Evolutionary conservation across 2,329 filamentous ascomycete species (phyloP).

Genomic region (Ophiostoma piceae): DNA sequence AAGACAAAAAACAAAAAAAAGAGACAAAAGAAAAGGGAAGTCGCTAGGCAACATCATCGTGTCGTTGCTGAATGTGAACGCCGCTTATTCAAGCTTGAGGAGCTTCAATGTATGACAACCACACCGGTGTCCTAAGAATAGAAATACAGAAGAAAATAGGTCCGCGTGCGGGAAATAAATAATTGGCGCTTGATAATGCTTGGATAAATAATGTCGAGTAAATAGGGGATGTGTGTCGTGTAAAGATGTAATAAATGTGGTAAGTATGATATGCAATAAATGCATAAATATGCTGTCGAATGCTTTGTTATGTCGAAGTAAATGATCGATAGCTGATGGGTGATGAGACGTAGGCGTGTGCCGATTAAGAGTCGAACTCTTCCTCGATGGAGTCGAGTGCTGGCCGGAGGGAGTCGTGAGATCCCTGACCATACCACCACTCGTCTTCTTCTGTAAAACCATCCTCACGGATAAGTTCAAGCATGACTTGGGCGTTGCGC

Average conservation of each 20-base stretch:
- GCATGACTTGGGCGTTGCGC: slow-evolving; percentile 56
- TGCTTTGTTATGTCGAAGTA: not conserved
- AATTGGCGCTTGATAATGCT: not conserved
- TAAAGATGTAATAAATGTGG: not conserved
- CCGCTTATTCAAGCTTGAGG: not conserved
- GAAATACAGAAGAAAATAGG: not conserved
- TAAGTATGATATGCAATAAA: not conserved
- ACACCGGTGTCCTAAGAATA: not conserved
- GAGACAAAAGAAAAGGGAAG: slow-evolving; percentile 16
- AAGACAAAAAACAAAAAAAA: not conserved
- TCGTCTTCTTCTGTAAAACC: slow-evolving; percentile 55
- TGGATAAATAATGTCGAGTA: not conserved
- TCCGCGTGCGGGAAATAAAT: not conserved
- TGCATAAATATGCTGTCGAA: not conserved
- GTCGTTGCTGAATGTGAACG: not conserved
- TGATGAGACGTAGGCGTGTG: not conserved
- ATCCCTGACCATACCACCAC: slow-evolving; percentile 54
- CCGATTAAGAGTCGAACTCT: slow-evolving; percentile 30
- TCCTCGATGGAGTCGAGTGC: slow-evolving; percentile 49
- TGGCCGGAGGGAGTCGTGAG: slow-evolving; percentile 52
- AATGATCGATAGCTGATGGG: not conserved
- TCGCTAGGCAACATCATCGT: not conserved
- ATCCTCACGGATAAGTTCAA: slow-evolving; percentile 60
- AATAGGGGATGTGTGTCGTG: not conserved
- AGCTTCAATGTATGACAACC: not conserved